Conservation (phyloP, 2,329 filamentous ascomycete species). For the Ciborinia camelliae region DNA sequence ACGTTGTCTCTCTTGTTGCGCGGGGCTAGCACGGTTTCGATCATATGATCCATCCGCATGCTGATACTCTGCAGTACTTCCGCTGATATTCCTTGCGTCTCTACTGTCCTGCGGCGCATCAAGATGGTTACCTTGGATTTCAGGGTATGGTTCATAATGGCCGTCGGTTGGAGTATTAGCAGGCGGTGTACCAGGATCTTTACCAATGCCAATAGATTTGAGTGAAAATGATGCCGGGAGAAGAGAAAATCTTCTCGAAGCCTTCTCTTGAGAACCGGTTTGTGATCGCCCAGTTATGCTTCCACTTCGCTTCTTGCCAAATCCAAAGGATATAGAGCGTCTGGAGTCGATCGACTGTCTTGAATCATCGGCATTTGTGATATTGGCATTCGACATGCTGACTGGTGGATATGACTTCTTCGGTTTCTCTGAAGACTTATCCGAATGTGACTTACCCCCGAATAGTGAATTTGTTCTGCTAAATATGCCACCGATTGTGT, state of each 20-base stretch:
- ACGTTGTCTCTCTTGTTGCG: slow-evolving; percentile 43
- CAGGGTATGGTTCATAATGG: slow-evolving; percentile 29
- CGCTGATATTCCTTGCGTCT: slow-evolving; percentile 28
- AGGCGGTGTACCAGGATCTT: slow-evolving; percentile 42
- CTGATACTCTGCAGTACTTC: slow-evolving; percentile 26
- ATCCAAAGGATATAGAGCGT: slow-evolving; percentile 66
- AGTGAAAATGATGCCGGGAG: slow-evolving; percentile 62
- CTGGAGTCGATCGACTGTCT: slow-evolving; percentile 70
- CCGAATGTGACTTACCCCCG: slow-evolving; percentile 49
- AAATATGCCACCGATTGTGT: slow-evolving; percentile 78
- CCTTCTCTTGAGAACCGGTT: slow-evolving; percentile 50
- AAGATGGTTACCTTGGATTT: slow-evolving; percentile 28
- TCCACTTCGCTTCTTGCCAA: slow-evolving; percentile 68
- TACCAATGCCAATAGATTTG: slow-evolving; percentile 59
- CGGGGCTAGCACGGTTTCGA: slow-evolving; percentile 30
- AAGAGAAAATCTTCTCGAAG: slow-evolving; percentile 64
- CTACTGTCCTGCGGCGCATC: slow-evolving; percentile 28
- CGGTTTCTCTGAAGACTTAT: slow-evolving; percentile 53
- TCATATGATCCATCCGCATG: slow-evolving; percentile 34
- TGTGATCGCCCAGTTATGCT: slow-evolving; percentile 56
- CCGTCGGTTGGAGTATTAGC: slow-evolving; percentile 27
- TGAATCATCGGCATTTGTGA: slow-evolving; percentile 33
- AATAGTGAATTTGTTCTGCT: slow-evolving; percentile 81
- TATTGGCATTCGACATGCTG: slow-evolving; percentile 74
- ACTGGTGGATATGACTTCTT: slow-evolving; percentile 77